Evolutionary conservation across 345 rosid species (phyloP), one percentile per base, ranked within the genome.

Genomic region (Brassica napus): DNA sequence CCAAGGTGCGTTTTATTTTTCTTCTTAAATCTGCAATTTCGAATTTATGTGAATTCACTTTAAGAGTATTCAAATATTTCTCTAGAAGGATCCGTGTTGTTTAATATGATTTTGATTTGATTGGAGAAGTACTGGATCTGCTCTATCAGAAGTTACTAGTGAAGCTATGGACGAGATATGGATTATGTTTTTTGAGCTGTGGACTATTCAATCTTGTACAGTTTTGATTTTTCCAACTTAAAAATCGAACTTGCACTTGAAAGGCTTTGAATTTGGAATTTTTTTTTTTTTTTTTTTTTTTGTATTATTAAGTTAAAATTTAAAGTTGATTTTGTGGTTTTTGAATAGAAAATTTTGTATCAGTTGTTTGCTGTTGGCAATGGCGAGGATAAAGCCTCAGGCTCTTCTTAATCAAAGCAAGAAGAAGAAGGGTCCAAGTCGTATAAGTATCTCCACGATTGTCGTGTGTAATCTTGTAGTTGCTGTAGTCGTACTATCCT

Each of bases 341-440:
- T 75, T 75, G 57, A 61, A 75, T 75, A 37, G 76, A 55, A 4
- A 57, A 37, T 60, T 60, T 72, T 18, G 26, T 35, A 18, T 28
- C 6, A 34, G n/a, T 68, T 8, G 0, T 68, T 52, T 68, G 57
- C 54, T 66, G 15, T 7, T 42, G 8, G 21, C 28, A 70, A 92
- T 92, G 97, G 97, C 97, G 34, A 89, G 91, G 80, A 92, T 92
- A 69, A 90, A 90, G 72, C 97, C 97, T 65, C 97, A 89, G 81
- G 89, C 95, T 70, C 84, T 92, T 65, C 77, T 92, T 37, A 82
- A 84, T 78, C 95, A 90, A 82, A 92, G 95, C 86, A 92, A 90
- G 86, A 90, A 82, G 90, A 92, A 92, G 88, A 90, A 89, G 80
- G 86, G 80, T 49, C 94, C 92, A 0, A 86, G 88, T 71, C 91